Conservation (phyloP, 345 rosid genomes). For the Gossypium ekmanianum region DNA sequence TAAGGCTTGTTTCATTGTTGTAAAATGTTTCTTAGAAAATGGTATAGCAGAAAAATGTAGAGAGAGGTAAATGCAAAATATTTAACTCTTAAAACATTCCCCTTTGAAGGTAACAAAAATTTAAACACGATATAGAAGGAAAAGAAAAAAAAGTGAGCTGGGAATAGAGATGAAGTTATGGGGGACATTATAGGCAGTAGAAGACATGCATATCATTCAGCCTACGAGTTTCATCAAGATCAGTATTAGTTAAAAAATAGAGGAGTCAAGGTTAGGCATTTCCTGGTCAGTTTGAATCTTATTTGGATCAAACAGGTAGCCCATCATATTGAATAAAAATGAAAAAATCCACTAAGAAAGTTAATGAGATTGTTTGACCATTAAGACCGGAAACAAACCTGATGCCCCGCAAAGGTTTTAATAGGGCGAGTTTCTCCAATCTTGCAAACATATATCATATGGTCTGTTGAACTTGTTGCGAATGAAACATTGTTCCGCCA, state of each 20-base stretch:
- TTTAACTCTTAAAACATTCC: neutral
- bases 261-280: neutral
- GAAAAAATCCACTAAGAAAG: conserved; percentile 1
- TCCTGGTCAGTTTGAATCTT: neutral
- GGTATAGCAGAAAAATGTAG: neutral
- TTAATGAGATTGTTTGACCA: conserved; percentile 1
- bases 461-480: conserved; percentile 94
- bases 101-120: neutral
- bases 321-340: neutral
- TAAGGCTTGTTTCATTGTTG: neutral
- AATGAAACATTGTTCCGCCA: conserved; percentile 97
- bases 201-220: neutral
- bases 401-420: conserved; percentile 85
- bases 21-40: neutral
- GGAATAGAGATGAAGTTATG: neutral
- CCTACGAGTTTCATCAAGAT: neutral
- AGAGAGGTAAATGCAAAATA: neutral
- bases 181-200: neutral
- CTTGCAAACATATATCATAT: conserved; percentile 91
- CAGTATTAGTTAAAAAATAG: neutral
- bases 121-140: neutral
- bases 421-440: conserved; percentile 78
- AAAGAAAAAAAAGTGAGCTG: neutral
- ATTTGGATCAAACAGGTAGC: neutral
- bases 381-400: conserved; percentile 46